Base-by-base conservation (phyloP, 225 moss, liverwort and hornwort species). In the Straminergon stramineum region DNA sequence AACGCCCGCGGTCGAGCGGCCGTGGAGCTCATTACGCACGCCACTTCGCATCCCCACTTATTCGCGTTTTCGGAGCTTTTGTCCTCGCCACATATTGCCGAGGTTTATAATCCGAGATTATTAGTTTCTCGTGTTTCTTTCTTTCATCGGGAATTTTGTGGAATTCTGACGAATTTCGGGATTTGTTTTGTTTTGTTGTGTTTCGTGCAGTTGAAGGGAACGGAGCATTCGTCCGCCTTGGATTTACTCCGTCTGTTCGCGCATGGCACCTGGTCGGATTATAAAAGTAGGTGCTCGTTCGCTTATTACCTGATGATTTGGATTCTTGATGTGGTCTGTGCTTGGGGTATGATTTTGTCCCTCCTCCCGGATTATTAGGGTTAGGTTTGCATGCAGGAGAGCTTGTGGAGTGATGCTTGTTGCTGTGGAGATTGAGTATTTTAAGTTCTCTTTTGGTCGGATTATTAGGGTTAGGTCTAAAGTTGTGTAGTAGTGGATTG, bases 61-160 rank as follows among this genome's bases (percentile, higher is more conserved):
- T 98, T 95, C 70, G 97, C 97, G 71, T 98, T 98, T 84, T 96
- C 96, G 53, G 97, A 98, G 93, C 94, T 98, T 90, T 94, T 98
- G 53, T 90, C 96, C 34, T 77, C 94, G 58, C 95, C 95, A 23
- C 94, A 96, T 35, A 95, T 98, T 62, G 88, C 94, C 81, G 96
- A 97, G 96, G 97, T 97, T 37, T 65, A 1, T 7, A 34, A 27
- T 52, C 27, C 43, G 5, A 6, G 48, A 23, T 56, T 28, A 48
- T 48, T 64, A 10, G 48, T 41, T 16, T 37, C 48, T 88, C 56
- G 20, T 57, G 30, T 45, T 62, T 30, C 4, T 34, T 43, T 26
- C 21, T 14, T 66, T 35, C n/a, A 31, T 84, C 56, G n/a, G 56
- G n/a, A 56, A 41, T 78, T 61, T 51, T 62, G 43, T 43, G 13